A percentile compares a stretch with the other conserved stretches of the same genome.
Conservation (phyloP, 2,329 filamentous ascomycete genomes). For the Paracamarosporium sp. region DNA sequence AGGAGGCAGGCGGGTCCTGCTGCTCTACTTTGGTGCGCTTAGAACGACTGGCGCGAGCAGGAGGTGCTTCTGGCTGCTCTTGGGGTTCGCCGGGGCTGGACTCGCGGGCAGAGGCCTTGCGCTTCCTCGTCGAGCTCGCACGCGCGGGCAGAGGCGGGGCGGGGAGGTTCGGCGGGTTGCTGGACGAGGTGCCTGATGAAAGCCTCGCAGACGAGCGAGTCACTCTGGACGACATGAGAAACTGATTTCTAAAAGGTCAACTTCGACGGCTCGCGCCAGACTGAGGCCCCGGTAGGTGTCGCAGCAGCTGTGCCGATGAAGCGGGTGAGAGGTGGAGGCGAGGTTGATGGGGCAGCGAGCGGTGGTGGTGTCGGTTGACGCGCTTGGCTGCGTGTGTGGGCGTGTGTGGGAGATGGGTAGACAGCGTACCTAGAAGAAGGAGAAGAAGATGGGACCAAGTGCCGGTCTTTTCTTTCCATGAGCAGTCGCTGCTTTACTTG, state of each 20-base stretch:
- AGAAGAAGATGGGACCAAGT: conserved; percentile 29
- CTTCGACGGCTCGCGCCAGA: conserved; percentile 37
- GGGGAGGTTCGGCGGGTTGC: conserved; percentile 47
- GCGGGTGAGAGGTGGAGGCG: conserved; percentile 26
- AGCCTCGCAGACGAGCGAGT: conserved; percentile 94
- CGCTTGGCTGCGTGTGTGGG: conserved; percentile 1
- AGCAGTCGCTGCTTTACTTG: conserved; percentile 40
- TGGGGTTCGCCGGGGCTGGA: conserved; percentile 56
- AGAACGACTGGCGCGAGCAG: conserved; percentile 43
- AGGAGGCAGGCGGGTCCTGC: conserved; percentile 48
- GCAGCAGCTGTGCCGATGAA: conserved; percentile 35
- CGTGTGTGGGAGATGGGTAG: conserved; percentile 17
- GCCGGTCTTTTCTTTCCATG: conserved; percentile 38
- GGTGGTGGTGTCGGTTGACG: conserved; percentile 6
- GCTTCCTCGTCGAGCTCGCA: conserved; percentile 69
- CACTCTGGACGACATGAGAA: conserved; percentile 95
- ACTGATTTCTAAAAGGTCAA: conserved; percentile 36
- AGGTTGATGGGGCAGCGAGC: conserved; percentile 16
- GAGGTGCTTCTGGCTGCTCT: conserved; percentile 39
- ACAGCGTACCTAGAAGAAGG: conserved; percentile 31
- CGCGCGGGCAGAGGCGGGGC: conserved; percentile 49
- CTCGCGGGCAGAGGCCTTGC: conserved; percentile 68
- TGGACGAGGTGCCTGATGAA: conserved; percentile 69
- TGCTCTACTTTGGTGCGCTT: conserved; percentile 72
- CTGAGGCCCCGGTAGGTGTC: conserved; percentile 34